These are phyloP conservation scores for Metarhizium rileyi DNA, from an alignment of 2,329 filamentous ascomycete genomes.

Conservation along the genomic window DNA sequence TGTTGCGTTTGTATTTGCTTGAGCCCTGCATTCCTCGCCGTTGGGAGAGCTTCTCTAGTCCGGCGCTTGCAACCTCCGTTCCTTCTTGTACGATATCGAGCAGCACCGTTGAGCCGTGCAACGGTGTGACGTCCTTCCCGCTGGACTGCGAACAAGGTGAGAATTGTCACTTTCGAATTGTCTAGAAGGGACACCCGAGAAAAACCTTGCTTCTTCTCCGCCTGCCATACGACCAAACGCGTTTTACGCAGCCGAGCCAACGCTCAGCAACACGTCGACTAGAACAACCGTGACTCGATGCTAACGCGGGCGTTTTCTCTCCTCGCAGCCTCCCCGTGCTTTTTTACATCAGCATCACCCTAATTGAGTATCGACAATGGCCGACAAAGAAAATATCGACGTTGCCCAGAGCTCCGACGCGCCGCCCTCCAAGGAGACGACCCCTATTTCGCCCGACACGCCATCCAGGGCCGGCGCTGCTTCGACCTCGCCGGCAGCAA, in stretches of 20 bases:
- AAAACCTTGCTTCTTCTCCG: background rate
- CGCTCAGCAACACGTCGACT: background rate
- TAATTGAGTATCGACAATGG: constrained; percentile 25
- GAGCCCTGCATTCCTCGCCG: background rate
- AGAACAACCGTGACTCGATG: background rate
- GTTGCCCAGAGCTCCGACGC: constrained; percentile 34
- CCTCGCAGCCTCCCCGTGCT: background rate
- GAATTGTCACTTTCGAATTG: background rate
- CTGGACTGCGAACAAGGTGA: constrained; percentile 3
- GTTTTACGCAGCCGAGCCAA: background rate
- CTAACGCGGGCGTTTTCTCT: background rate
- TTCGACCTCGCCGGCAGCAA: constrained; percentile 20
- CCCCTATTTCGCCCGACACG: constrained; percentile 23
- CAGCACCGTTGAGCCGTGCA: constrained; percentile 1
- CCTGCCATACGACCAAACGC: background rate
- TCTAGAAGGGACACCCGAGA: too few relatives aligned
- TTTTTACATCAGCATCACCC: background rate
- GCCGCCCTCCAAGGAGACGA: constrained; percentile 16
- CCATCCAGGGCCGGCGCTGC: constrained; percentile 22
- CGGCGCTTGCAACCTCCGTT: background rate
- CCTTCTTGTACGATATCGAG: constrained; percentile 2
- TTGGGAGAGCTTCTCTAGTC: background rate
- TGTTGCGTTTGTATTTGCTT: background rate
- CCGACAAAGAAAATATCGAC: constrained; percentile 37
- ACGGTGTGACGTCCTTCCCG: background rate